A percentile compares a stretch with the other conserved stretches of the same genome.
Evolutionary conservation across 1,284 basidiomycete species (phyloP).

Genomic region (Cutaneotrichosporon dermatis): DNA sequence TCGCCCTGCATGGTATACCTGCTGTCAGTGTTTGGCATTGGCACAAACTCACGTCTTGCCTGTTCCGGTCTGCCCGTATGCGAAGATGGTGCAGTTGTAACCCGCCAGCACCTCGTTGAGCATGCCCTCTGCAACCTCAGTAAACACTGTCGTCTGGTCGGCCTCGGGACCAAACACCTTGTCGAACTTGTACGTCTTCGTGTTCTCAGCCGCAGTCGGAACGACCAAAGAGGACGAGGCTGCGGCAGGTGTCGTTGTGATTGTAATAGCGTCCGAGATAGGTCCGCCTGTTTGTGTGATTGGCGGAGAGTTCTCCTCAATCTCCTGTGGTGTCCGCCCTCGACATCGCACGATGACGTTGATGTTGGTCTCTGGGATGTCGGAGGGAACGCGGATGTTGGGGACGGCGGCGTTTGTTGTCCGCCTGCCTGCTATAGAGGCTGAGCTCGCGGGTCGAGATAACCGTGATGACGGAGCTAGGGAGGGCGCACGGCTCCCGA

Average conservation of each 20-base stretch:
- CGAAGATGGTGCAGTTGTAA: constrained; percentile 98
- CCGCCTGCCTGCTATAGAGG: neutral
- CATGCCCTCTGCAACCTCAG: constrained; percentile 88
- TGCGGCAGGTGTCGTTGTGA: constrained; percentile 58
- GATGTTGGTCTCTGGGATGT: constrained; percentile 58
- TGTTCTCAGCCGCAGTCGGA: constrained; percentile 46
- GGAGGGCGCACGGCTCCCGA: constrained; percentile 19
- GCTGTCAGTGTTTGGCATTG: neutral
- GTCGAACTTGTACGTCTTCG: constrained; percentile 84
- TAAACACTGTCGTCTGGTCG: constrained; percentile 90
- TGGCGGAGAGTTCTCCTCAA: constrained; percentile 72
- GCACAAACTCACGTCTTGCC: constrained; percentile 80
- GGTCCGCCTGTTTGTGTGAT: constrained; percentile 72
- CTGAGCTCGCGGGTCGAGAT: neutral
- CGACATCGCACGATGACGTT: constrained; percentile 87
- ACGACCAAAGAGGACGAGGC: constrained; percentile 25
- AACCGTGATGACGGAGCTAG: constrained; percentile 9
- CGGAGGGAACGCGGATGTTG: constrained; percentile 6
- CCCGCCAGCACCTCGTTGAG: constrained; percentile 88
- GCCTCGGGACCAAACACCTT: constrained; percentile 95
- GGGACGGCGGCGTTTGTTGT: neutral
- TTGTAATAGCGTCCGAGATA: constrained; percentile 66
- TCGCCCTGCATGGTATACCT: constrained; percentile 96
- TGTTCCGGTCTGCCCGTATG: constrained; percentile 97
- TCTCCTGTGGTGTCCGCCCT: constrained; percentile 61